Conservation (phyloP, 2,329 filamentous ascomycete species). For the Phaeoacremonium minimum region DNA sequence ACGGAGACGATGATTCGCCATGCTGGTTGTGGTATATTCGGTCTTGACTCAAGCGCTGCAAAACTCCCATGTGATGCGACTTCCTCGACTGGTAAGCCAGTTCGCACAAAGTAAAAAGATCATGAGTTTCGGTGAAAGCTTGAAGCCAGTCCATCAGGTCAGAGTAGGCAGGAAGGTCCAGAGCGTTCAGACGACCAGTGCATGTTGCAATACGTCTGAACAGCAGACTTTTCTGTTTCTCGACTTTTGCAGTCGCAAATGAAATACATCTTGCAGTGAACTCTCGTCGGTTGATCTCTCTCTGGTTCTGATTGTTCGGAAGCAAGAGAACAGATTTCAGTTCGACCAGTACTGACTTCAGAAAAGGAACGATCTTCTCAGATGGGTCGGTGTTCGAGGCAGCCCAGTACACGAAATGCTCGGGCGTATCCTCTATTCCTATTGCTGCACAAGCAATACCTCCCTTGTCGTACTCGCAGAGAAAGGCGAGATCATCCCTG, state of each 20-base stretch:
- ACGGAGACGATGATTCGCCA: slow-evolving; percentile 6
- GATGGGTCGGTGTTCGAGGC: slow-evolving; percentile 29
- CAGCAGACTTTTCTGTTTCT: not conserved
- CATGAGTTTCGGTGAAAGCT: not conserved
- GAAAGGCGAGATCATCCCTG: slow-evolving; percentile 32
- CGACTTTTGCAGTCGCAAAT: not conserved
- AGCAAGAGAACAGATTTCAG: slow-evolving; percentile 2
- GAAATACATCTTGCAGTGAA: slow-evolving; percentile 16
- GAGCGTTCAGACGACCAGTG: not conserved
- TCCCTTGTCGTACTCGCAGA: slow-evolving; percentile 42
- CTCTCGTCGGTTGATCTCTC: not conserved
- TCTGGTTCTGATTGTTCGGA: not conserved
- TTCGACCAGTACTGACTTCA: slow-evolving; percentile 17
- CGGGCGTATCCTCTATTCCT: slow-evolving; percentile 27
- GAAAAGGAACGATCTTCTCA: slow-evolving; percentile 21
- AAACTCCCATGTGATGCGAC: slow-evolving; percentile 4
- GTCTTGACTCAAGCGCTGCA: not conserved
- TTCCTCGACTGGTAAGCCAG: slow-evolving; percentile 9
- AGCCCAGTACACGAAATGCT: slow-evolving; percentile 35
- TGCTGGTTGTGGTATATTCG: slow-evolving; percentile 4
- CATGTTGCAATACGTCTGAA: not conserved
- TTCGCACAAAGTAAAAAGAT: slow-evolving; percentile 1
- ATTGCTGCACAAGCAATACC: slow-evolving; percentile 40
- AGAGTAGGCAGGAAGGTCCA: not conserved
- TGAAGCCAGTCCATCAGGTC: slow-evolving; percentile 6